Evolutionary conservation across 2,329 filamentous ascomycete species (phyloP), one percentile per base, ranked within the genome.

Genomic region (Neofusicoccum umdonicola): DNA sequence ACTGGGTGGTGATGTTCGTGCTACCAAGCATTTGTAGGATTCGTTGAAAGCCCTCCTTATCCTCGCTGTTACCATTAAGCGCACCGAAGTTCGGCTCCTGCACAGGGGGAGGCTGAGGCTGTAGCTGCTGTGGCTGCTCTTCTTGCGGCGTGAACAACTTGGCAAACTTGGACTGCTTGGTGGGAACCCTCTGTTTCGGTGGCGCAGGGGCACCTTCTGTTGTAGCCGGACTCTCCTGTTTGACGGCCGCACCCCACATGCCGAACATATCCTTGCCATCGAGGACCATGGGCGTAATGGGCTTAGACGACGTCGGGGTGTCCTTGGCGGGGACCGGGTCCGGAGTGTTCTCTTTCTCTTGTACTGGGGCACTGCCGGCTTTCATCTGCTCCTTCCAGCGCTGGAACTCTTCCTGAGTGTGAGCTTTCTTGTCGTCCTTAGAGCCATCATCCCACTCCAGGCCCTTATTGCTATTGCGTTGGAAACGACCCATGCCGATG

Each of bases 321-420:
- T 70, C 69, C 12, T 51, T 56, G 34, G 70, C 47, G 7, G 68
- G 63, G 47, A 70, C 66, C 4, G 77, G 71, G 64, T 79, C 78
- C 66, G 71, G 39, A 67, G 70, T 70, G 13, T 71, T 67, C 52
- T 81, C 79, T 67, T 78, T 82, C 70, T 82, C 82, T 65, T 83
- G 78, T 57, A 77, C 77, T 9, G 71, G 67, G 4, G 76, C 67
- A 54, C 78, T 86, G 67, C 86, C 84, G 44, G 88, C 88, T 77
- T 91, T 94, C 92, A 96, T 96, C 68, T 85, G 85, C 71, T 96
- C 92, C 84, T 97, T 97, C 88, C 94, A 97, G 69, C 91, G 91
- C 79, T 96, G 90, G 76, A 97, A 96, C 69, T 97, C 93, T 73
- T 96, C 93, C 71, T 92, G 89, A 0, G 93, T 97, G 71, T 92